Evolutionary conservation across 2,329 filamentous ascomycete species (phyloP).

Genomic region (Diaporthe sp.): DNA sequence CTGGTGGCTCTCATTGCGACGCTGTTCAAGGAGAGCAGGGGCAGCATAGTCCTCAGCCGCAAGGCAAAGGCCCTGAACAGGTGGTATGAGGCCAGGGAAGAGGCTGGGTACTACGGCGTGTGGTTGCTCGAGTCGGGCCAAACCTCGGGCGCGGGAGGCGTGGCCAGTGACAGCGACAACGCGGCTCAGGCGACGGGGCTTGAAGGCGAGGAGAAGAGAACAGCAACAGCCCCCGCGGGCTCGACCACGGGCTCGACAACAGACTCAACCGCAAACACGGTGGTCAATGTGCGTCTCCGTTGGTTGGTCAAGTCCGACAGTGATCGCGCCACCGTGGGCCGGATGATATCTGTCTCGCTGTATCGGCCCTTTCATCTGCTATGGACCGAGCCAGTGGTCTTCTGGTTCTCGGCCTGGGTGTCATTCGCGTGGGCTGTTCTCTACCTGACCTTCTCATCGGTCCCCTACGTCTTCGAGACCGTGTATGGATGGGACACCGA

Average conservation of each 20-base stretch:
- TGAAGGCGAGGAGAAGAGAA: constrained; percentile 43
- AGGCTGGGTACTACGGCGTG: constrained; percentile 67
- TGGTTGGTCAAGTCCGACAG: constrained; percentile 88
- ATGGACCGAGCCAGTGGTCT: constrained; percentile 81
- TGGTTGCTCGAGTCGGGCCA: constrained; percentile 44
- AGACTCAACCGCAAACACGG: not conserved
- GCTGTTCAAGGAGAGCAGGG: constrained; percentile 86
- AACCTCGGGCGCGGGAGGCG: constrained; percentile 41
- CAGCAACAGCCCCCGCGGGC: not conserved
- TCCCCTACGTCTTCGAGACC: constrained; percentile 80
- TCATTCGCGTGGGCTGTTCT: constrained; percentile 91
- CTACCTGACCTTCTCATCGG: constrained; percentile 85
- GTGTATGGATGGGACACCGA: constrained; percentile 77
- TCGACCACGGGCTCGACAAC: constrained; percentile 2
- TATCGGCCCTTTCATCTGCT: constrained; percentile 84
- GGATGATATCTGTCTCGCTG: constrained; percentile 80
- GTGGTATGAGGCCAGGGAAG: constrained; percentile 83
- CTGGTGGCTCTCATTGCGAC: constrained; percentile 74
- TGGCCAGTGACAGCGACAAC: constrained; percentile 13
- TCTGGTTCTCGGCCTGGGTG: constrained; percentile 91
- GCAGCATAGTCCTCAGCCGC: constrained; percentile 80
- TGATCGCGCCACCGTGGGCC: constrained; percentile 74
- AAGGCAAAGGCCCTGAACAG: constrained; percentile 81
- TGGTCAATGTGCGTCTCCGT: constrained; percentile 66
- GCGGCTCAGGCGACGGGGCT: not conserved